Evolutionary conservation across 768 basidiomycete genomes (phyloP).

Genomic region (Suillus clintonianus): DNA sequence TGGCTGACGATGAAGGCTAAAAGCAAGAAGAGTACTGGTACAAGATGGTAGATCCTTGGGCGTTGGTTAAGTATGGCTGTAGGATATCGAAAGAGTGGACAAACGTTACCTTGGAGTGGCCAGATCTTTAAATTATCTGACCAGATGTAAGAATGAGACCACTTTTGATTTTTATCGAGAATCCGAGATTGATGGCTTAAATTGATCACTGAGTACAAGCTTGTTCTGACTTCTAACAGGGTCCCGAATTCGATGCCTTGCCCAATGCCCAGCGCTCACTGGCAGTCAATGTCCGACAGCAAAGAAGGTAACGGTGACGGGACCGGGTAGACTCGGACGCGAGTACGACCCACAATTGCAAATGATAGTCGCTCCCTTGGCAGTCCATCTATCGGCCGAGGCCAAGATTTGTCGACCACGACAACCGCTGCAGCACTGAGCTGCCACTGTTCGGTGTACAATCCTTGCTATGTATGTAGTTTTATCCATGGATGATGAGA

Average conservation of each 20-base stretch:
- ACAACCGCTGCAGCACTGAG: too few relatives aligned
- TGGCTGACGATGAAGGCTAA: background rate
- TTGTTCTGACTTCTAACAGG: too few relatives aligned
- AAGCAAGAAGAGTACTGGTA: background rate
- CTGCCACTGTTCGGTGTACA: too few relatives aligned
- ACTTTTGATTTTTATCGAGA: background rate
- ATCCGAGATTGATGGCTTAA: background rate
- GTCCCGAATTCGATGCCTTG: background rate
- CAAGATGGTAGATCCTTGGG: background rate
- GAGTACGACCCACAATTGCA: background rate
- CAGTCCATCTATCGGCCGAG: too few relatives aligned
- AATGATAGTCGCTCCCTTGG: too few relatives aligned
- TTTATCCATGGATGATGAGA: too few relatives aligned
- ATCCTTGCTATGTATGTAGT: too few relatives aligned
- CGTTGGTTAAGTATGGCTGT: background rate
- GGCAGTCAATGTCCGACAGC: background rate
- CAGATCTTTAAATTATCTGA: background rate
- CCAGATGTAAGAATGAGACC: background rate
- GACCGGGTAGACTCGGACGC: background rate
- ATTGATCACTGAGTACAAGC: background rate
- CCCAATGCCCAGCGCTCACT: background rate
- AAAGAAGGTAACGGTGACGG: too few relatives aligned
- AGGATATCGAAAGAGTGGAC: background rate
- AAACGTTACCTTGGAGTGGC: background rate
- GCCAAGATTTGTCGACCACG: too few relatives aligned